phyloP scores from a whole-genome alignment of 352 stramenopile genomes.

The Globisporangium alternatum region DNA sequence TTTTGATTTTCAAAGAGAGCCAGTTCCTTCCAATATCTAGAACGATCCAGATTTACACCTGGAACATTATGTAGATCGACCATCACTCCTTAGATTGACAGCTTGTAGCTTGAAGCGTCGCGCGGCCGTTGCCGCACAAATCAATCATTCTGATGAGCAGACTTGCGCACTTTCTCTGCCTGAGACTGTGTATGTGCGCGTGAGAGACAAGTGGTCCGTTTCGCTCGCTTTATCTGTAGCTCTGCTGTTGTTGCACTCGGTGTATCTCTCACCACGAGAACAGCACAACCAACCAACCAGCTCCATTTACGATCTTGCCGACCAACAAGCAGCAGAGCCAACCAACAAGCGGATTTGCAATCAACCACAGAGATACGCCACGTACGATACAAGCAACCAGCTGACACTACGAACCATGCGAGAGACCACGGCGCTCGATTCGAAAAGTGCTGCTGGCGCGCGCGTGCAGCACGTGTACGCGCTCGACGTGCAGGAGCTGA shows the following conservation, averaged over 20 bases:
- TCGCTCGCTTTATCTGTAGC: background rate
- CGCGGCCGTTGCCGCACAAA: background rate
- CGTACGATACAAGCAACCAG: no score
- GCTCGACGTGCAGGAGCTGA: slow-evolving; percentile 22
- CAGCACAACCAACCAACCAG: background rate
- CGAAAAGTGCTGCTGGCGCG: background rate
- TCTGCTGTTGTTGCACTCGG: background rate
- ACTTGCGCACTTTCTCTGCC: background rate
- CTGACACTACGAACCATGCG: background rate
- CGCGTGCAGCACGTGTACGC: slow-evolving; percentile 24
- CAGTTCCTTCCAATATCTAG: background rate
- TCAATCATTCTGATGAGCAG: background rate
- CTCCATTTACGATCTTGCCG: no score
- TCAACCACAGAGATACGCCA: background rate
- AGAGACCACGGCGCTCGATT: background rate
- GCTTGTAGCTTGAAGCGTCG: background rate
- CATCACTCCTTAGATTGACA: background rate
- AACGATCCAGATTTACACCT: background rate
- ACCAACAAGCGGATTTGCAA: no score
- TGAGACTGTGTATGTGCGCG: background rate
- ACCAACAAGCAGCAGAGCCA: background rate
- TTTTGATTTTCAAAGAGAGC: background rate
- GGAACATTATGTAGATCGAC: background rate
- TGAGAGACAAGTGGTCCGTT: background rate
- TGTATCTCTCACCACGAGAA: background rate